A percentile compares a stretch with the other conserved stretches of the same genome.
These are phyloP conservation scores for Pichia nanzhaoensis DNA, from an alignment of 805 yeast genomes.

Conservation along the genomic window DNA sequence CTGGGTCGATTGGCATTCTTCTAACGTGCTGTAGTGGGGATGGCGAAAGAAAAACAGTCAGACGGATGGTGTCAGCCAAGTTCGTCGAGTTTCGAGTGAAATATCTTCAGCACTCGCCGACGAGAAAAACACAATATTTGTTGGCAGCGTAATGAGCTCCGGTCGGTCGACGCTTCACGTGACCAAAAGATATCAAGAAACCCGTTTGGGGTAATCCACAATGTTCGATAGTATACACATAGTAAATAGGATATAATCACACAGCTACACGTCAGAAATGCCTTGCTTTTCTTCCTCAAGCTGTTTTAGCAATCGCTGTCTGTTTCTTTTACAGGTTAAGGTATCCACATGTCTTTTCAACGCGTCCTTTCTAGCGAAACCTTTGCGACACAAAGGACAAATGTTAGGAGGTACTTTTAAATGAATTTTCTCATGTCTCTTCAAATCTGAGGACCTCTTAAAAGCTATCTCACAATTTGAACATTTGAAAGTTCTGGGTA, in stretches of 20 bases:
- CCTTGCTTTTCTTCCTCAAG: slow-evolving; percentile 1
- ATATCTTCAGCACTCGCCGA: too few relatives aligned
- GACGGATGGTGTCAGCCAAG: too few relatives aligned
- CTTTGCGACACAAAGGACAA: slow-evolving; percentile 71
- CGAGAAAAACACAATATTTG: too few relatives aligned
- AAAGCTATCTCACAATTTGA: slow-evolving; percentile 55
- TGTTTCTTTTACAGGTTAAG: slow-evolving; percentile 65
- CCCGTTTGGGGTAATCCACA: too few relatives aligned
- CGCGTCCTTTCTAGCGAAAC: slow-evolving; percentile 80
- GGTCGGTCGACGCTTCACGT: too few relatives aligned
- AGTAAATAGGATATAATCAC: too few relatives aligned
- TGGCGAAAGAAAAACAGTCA: too few relatives aligned
- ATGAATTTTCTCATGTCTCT: slow-evolving; percentile 73
- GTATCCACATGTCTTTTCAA: slow-evolving; percentile 71
- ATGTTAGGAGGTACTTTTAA: slow-evolving; percentile 65
- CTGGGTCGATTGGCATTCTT: slow-evolving; percentile 85
- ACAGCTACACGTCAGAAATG: too few relatives aligned
- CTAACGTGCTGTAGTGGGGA: not conserved
- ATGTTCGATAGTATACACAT: too few relatives aligned
- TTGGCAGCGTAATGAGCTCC: too few relatives aligned
- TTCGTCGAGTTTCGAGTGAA: too few relatives aligned
- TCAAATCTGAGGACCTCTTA: slow-evolving; percentile 61
- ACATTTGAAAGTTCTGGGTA: slow-evolving; percentile 37
- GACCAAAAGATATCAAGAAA: too few relatives aligned
- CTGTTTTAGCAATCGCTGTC: slow-evolving; percentile 39